Base-by-base conservation (phyloP, 257 asterid genomes). In the Mitragyna speciosa region DNA sequence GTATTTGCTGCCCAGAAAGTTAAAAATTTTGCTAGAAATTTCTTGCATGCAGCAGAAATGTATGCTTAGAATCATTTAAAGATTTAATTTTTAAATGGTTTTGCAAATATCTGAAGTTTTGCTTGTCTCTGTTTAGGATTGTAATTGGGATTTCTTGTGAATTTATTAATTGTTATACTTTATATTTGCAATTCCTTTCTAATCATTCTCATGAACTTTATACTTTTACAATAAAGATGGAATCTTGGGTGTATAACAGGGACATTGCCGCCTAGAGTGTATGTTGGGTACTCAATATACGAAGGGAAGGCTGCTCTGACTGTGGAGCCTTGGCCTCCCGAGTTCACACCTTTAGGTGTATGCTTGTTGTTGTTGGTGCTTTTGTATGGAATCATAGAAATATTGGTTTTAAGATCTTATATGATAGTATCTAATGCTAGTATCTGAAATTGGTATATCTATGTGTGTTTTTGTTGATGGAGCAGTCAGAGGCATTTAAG, bases 231-330 rank as follows among this genome's bases (percentile, higher is more conserved):
- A 7, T 56, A 73, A 73, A 59, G 65, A 20, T 67, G 65, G 33
- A 71, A 52, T 70, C 78, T 39, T 68, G 83, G 45, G 61, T 71
- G 73, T 70, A 45, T 72, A 26, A 47, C 86, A 91, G 97, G 91
- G 85, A 89, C 87, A 79, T 82, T 80, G 66, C 84, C 91, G 19
- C 89, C 97, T 15, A 92, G 87, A 88, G 90, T 93, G 80, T 95
- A 80, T 81, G 97, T 93, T 75, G 98, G 97, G 36, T 91, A 92
- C 91, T 86, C 98, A 11, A 61, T 95, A 39, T 95, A 93, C 87
- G 93, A 95, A 85, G 99, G 99, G 71, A 95, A 95, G 88, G 97
- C 99, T 85, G 99, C 97, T 83, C 92, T 95, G 78, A 77, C 90
- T 0, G 93, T 89, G 81, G 96, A 87, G 61, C 99, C 99, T 39